These are phyloP conservation scores for Marchantia paleacea DNA, from an alignment of 225 moss, liverwort and hornwort species.

Conservation along the genomic window DNA sequence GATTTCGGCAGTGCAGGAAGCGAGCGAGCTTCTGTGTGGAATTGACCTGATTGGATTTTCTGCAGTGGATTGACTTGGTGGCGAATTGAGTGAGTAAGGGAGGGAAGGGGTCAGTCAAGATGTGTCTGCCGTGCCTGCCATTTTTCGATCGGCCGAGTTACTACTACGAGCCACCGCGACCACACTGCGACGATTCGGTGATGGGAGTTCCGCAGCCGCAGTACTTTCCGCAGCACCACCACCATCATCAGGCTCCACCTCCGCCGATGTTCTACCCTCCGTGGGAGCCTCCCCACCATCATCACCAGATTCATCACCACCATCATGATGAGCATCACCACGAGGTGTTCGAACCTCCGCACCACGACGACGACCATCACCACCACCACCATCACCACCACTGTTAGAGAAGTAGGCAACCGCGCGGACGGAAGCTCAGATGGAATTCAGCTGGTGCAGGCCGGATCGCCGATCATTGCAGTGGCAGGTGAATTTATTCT, in stretches of 20 bases:
- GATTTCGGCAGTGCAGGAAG: no score
- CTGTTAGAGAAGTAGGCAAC: neutral
- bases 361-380: slow-evolving; percentile 1
- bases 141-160: slow-evolving; percentile 15
- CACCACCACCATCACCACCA: slow-evolving; percentile 14
- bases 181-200: neutral
- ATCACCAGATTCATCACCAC: neutral
- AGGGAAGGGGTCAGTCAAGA: neutral
- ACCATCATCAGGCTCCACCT: slow-evolving; percentile 8
- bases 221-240: neutral
- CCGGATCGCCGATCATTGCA: neutral
- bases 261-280: slow-evolving; percentile 12
- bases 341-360: neutral
- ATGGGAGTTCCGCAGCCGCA: slow-evolving; percentile 15
- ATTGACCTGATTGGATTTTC: no score
- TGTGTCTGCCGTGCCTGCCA: slow-evolving; percentile 18
- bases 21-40: no score
- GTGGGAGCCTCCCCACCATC: neutral
- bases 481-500: neutral
- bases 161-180: neutral
- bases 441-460: neutral
- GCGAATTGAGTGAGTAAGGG: neutral
- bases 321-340: neutral
- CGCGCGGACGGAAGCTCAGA: neutral
- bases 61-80: no score